A percentile compares a stretch with the other conserved stretches of the same genome.
Evolutionary conservation across 441 rosid species (phyloP).

Genomic region (Erysimum pusillum): DNA sequence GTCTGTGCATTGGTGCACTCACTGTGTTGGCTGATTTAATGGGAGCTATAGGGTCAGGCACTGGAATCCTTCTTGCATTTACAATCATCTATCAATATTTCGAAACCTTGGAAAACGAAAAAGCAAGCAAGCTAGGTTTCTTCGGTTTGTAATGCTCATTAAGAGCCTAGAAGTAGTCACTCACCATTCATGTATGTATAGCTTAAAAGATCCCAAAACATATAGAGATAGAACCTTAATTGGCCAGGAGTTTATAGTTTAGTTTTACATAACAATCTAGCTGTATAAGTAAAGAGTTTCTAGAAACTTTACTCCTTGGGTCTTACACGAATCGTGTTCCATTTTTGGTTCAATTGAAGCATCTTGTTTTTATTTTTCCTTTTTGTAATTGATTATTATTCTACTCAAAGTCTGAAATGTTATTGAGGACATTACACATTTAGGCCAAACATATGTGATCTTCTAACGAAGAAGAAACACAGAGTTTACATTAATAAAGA

Average conservation of each 20-base stretch:
- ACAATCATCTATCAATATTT: constrained; percentile 92
- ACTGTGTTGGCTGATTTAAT: constrained; percentile 86
- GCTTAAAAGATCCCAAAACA: neutral
- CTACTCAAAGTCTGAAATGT: too few relatives aligned
- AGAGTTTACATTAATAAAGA: too few relatives aligned
- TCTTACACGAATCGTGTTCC: too few relatives aligned
- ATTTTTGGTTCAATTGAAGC: too few relatives aligned
- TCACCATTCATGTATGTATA: neutral
- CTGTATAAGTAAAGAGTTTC: too few relatives aligned
- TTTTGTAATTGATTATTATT: too few relatives aligned
- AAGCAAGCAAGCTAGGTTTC: constrained; percentile 51
- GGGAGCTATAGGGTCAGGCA: constrained; percentile 80
- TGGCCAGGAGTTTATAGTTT: neutral
- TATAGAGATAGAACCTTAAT: neutral
- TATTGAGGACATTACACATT: too few relatives aligned
- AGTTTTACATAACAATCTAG: neutral
- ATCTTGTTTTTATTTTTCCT: too few relatives aligned
- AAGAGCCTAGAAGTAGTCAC: neutral
- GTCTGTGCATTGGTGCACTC: constrained; percentile 74
- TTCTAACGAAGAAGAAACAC: too few relatives aligned
- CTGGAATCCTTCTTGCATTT: constrained; percentile 71
- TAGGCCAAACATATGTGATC: too few relatives aligned
- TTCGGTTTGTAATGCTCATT: constrained; percentile 47
- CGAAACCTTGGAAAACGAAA: constrained; percentile 95
- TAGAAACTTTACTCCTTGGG: too few relatives aligned